Conservation (phyloP, 768 basidiomycete genomes). For the Epithele typhae region DNA sequence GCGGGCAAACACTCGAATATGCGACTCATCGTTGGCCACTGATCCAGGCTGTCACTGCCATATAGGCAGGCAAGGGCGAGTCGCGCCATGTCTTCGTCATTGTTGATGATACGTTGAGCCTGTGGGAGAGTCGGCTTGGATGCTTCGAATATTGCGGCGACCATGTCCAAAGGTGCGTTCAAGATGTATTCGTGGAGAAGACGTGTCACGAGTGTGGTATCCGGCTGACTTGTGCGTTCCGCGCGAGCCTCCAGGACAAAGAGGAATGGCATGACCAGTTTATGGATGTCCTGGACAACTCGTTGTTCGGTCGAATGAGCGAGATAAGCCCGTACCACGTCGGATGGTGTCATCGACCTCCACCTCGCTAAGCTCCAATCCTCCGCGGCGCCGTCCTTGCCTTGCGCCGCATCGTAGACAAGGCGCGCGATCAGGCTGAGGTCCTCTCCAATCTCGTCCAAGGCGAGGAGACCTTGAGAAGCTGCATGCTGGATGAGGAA, state of each 20-base stretch:
- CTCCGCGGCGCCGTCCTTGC: conserved; percentile 38
- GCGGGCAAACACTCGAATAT: conserved; percentile 97
- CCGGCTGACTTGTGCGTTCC: conserved; percentile 73
- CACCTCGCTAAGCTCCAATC: conserved; percentile 79
- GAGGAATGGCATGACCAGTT: conserved; percentile 87
- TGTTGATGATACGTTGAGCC: conserved; percentile 67
- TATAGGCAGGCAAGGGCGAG: conserved; percentile 88
- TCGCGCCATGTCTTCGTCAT: conserved; percentile 81
- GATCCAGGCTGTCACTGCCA: conserved; percentile 63
- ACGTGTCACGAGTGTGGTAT: conserved; percentile 59
- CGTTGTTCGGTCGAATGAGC: conserved; percentile 61
- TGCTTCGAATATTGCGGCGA: conserved; percentile 77
- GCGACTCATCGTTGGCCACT: conserved; percentile 82
- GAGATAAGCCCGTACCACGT: conserved; percentile 74
- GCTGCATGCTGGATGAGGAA: conserved; percentile 82
- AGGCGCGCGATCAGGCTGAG: conserved; percentile 81
- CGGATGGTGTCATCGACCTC: conserved; percentile 59
- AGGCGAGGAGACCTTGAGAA: conserved; percentile 66
- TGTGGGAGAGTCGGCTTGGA: conserved; percentile 84
- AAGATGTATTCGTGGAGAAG: conserved; percentile 72
- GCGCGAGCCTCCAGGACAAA: conserved; percentile 87
- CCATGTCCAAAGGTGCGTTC: conserved; percentile 58
- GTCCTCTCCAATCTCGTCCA: conserved; percentile 90
- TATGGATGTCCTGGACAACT: conserved; percentile 62
- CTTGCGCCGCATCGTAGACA: conserved; percentile 67